Evolutionary conservation across 2,329 filamentous ascomycete species (phyloP).

Genomic region (Penicillium sp.): DNA sequence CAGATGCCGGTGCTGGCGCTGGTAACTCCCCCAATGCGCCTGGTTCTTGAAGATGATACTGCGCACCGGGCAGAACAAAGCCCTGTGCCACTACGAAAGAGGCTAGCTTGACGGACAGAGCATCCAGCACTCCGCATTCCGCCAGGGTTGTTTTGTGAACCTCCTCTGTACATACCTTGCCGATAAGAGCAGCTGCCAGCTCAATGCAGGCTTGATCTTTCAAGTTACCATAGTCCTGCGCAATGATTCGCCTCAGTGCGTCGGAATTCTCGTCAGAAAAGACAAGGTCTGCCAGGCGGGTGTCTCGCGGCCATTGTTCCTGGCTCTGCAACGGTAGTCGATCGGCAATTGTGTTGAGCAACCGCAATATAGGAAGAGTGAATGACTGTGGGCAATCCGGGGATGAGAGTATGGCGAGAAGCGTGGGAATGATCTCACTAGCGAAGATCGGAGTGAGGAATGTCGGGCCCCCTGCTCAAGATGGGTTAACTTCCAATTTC

Average conservation of each 20-base stretch:
- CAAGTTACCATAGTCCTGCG: slow-evolving; percentile 58
- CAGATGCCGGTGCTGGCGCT: slow-evolving; percentile 60
- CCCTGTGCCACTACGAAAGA: slow-evolving; percentile 71
- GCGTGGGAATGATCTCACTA: slow-evolving; percentile 67
- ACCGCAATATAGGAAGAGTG: slow-evolving; percentile 72
- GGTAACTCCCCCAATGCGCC: slow-evolving; percentile 64
- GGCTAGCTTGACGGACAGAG: slow-evolving; percentile 73
- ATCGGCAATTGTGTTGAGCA: slow-evolving; percentile 72
- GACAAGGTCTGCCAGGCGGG: slow-evolving; percentile 64
- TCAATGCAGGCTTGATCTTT: slow-evolving; percentile 56
- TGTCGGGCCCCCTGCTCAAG: slow-evolving; percentile 69
- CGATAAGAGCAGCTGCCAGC: slow-evolving; percentile 54
- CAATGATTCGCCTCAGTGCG: slow-evolving; percentile 68
- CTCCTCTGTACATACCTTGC: slow-evolving; percentile 70
- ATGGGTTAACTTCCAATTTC: slow-evolving; percentile 22
- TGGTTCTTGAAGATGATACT: slow-evolving; percentile 58
- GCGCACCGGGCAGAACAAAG: slow-evolving; percentile 69
- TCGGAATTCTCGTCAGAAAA: slow-evolving; percentile 67
- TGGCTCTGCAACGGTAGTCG: slow-evolving; percentile 63
- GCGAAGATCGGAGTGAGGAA: slow-evolving; percentile 77
- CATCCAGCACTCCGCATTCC: slow-evolving; percentile 74
- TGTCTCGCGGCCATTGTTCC: slow-evolving; percentile 53
- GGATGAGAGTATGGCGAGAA: slow-evolving; percentile 72
- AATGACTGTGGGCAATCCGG: slow-evolving; percentile 67
- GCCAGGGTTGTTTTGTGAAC: slow-evolving; percentile 72